Percentiles rank a stretch among this genome's conserved stretches.
phyloP scores from a whole-genome alignment of 2,329 filamentous ascomycete species.

The Scedosporium boydii region DNA sequence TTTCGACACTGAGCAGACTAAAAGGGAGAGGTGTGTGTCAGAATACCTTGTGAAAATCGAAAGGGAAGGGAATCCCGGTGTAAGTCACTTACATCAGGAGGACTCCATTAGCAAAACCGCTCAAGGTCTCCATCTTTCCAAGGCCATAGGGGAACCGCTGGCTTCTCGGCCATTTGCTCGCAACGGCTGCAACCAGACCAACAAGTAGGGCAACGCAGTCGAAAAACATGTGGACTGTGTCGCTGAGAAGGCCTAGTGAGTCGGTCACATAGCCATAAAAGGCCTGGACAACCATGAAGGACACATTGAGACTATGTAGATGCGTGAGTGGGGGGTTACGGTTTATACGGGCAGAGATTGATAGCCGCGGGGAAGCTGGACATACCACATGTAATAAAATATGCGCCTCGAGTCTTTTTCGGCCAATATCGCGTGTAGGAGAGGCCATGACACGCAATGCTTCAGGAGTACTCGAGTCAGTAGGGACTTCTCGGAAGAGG shows the following conservation, averaged over 20 bases:
- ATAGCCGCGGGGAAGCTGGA: slow-evolving; percentile 8
- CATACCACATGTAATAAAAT: slow-evolving; percentile 91
- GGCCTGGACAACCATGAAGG: slow-evolving; percentile 89
- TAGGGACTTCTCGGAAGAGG: slow-evolving; percentile 34
- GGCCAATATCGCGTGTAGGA: slow-evolving; percentile 75
- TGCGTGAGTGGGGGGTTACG: not conserved
- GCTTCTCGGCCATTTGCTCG: slow-evolving; percentile 93
- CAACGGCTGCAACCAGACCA: slow-evolving; percentile 81
- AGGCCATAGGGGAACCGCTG: slow-evolving; percentile 88
- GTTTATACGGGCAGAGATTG: not conserved
- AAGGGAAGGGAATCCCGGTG: not conserved
- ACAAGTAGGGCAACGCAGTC: slow-evolving; percentile 90
- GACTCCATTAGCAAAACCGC: slow-evolving; percentile 92
- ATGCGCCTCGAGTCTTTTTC: slow-evolving; percentile 92
- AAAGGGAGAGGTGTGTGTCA: not conserved
- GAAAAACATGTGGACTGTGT: slow-evolving; percentile 99
- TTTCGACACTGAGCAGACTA: slow-evolving; percentile 88
- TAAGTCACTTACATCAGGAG: slow-evolving; percentile 64
- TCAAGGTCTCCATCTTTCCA: slow-evolving; percentile 92
- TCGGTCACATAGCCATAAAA: slow-evolving; percentile 92
- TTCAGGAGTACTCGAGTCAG: slow-evolving; percentile 67
- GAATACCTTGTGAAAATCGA: not conserved
- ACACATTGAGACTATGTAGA: slow-evolving; percentile 67
- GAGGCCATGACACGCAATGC: slow-evolving; percentile 59
- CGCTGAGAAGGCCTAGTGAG: slow-evolving; percentile 87